A percentile compares a stretch with the other conserved stretches of the same genome.
Evolutionary conservation across 257 asterid genomes (phyloP).

Genomic region (Lycium ferocissimum): DNA sequence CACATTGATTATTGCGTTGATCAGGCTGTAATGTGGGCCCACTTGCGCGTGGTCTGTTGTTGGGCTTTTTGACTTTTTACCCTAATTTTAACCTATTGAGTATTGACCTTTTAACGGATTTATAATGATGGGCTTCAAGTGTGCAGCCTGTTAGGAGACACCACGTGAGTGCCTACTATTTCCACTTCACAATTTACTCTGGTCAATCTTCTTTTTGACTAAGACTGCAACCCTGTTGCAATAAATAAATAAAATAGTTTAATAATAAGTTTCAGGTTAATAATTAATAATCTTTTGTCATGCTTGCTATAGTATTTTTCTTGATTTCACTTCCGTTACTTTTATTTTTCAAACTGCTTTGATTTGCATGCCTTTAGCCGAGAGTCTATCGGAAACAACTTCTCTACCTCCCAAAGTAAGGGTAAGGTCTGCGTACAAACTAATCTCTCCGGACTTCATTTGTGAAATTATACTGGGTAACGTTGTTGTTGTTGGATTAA

Average conservation of each 20-base stretch:
- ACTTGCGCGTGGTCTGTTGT: constrained; percentile 59
- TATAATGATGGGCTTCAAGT: constrained; percentile 36
- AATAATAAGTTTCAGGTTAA: no score
- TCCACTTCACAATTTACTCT: background rate
- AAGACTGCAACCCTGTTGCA: background rate
- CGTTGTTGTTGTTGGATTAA: no score
- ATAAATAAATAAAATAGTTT: background rate
- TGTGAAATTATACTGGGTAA: no score
- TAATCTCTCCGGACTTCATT: no score
- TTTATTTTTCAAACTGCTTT: no score
- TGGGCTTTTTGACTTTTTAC: constrained; percentile 23
- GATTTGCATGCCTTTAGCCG: no score
- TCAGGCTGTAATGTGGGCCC: constrained; percentile 42
- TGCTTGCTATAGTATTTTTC: no score
- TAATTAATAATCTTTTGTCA: no score
- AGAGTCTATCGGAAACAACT: fast-evolving
- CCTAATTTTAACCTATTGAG: constrained; percentile 39
- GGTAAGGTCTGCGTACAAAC: no score
- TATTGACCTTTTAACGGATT: constrained; percentile 51
- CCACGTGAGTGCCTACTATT: background rate
- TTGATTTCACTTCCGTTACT: no score
- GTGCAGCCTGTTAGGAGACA: background rate
- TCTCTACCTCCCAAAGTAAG: no score
- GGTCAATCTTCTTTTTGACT: constrained; percentile 25
- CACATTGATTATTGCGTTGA: constrained; percentile 42